Conservation (phyloP, 2,329 filamentous ascomycete species). For the Penicillium decumbens region DNA sequence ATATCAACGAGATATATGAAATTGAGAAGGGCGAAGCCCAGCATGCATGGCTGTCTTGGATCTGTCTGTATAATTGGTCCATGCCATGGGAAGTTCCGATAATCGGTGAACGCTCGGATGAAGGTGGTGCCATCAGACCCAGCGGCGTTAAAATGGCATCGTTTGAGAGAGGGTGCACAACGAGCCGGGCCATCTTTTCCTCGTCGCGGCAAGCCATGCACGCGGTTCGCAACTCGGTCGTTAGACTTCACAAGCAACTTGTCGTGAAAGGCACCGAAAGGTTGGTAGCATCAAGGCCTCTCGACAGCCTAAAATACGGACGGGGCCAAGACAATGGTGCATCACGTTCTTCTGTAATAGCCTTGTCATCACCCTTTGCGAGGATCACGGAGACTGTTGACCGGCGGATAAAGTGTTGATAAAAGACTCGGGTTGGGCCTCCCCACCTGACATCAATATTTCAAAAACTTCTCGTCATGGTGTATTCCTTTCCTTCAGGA, state of each 20-base stretch:
- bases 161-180: neutral
- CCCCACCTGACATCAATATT: neutral
- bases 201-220: neutral
- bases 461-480: neutral
- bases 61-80: neutral
- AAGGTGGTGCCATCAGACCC: neutral
- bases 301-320: neutral
- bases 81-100: neutral
- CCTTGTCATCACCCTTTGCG: neutral
- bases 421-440: neutral
- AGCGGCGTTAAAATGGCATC: neutral
- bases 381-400: neutral
- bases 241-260: neutral
- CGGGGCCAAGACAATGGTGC: neutral
- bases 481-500: conserved; percentile 16
- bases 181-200: neutral
- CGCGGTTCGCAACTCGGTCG: neutral
- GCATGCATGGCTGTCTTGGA: neutral
- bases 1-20: neutral
- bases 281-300: neutral
- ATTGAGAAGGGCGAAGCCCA: neutral
- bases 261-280: neutral
- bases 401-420: neutral
- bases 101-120: neutral
- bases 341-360: neutral